A percentile compares a stretch with the other conserved stretches of the same genome.
These are phyloP conservation scores for Secale cereale DNA, from an alignment of 176 grass and related monocot genomes.

Conservation along the genomic window DNA sequence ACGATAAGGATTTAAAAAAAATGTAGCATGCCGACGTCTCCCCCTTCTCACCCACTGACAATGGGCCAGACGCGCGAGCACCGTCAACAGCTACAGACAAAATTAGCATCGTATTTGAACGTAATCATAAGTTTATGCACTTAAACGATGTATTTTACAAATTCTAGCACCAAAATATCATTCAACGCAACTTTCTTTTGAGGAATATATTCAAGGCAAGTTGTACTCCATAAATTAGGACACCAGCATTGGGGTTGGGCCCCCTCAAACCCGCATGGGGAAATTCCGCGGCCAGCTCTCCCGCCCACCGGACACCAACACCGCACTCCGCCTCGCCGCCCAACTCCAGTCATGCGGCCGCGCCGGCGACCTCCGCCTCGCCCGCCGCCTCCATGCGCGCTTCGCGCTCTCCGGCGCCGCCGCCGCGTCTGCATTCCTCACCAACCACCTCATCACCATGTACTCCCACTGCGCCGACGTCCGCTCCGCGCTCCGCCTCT, in stretches of 20 bases:
- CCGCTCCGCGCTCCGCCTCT: constrained; percentile 40
- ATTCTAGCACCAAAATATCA: too few species aligned
- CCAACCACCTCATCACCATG: constrained; percentile 77
- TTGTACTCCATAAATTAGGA: not conserved
- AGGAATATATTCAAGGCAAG: too few species aligned
- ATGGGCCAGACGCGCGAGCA: too few species aligned
- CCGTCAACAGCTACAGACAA: too few species aligned
- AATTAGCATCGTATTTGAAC: too few species aligned
- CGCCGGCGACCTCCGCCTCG: constrained; percentile 28
- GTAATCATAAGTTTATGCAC: too few species aligned
- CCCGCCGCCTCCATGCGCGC: constrained; percentile 37
- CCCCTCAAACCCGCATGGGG: constrained; percentile 9
- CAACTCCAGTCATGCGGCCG: constrained; percentile 54
- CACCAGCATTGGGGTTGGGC: not conserved
- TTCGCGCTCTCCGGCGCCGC: constrained; percentile 34
- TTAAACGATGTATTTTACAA: too few species aligned
- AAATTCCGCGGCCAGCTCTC: not conserved
- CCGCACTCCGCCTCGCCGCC: constrained; percentile 24
- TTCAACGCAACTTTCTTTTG: too few species aligned
- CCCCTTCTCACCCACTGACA: too few species aligned
- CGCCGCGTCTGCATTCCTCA: constrained; percentile 47
- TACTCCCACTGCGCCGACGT: constrained; percentile 52
- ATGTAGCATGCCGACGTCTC: too few species aligned
- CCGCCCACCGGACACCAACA: constrained; percentile 16
- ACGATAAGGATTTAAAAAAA: too few species aligned